A percentile compares a stretch with the other conserved stretches of the same genome.
phyloP scores from a whole-genome alignment of 1,139 yeast genomes.

The Geotrichum aggregatum region DNA sequence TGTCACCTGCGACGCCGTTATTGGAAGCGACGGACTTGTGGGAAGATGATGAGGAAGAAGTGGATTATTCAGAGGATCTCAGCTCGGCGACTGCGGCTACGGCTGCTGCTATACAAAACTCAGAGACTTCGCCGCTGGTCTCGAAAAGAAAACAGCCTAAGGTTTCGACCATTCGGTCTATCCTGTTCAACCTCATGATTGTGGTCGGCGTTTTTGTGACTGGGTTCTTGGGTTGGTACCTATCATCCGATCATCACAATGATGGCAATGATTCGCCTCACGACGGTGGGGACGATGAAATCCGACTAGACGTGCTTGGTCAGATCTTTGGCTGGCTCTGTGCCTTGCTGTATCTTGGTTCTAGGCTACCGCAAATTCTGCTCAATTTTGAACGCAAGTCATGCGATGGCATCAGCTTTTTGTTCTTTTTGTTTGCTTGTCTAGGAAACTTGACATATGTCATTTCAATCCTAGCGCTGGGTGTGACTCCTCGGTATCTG shows the following conservation, averaged over 20 bases:
- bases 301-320: slow-evolving; percentile 66
- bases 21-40: slow-evolving; percentile 61
- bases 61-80: slow-evolving; percentile 17
- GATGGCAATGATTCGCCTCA: slow-evolving; percentile 40
- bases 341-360: slow-evolving; percentile 79
- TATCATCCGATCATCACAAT: slow-evolving; percentile 42
- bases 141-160: not conserved
- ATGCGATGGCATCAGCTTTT: slow-evolving; percentile 87
- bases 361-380: slow-evolving; percentile 83
- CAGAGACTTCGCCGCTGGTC: not conserved
- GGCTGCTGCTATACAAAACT: not conserved
- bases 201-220: slow-evolving; percentile 67
- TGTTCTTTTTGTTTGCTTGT: slow-evolving; percentile 90
- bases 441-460: slow-evolving; percentile 88
- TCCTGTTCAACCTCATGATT: slow-evolving; percentile 55
- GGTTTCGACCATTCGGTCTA: slow-evolving; percentile 15
- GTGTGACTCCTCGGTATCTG: slow-evolving; percentile 63
- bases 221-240: slow-evolving; percentile 83
- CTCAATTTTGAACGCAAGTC: slow-evolving; percentile 79
- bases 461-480: slow-evolving; percentile 68
- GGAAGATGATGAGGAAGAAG: slow-evolving; percentile 22
- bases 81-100: not conserved
- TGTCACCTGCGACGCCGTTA: slow-evolving; percentile 87
- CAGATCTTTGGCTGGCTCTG: slow-evolving; percentile 91
- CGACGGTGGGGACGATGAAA: slow-evolving; percentile 38